Percentiles rank a stretch among this genome's conserved stretches.
phyloP scores from a whole-genome alignment of 2,329 filamentous ascomycete genomes.

The Phaeophleospora eucalypticola region DNA sequence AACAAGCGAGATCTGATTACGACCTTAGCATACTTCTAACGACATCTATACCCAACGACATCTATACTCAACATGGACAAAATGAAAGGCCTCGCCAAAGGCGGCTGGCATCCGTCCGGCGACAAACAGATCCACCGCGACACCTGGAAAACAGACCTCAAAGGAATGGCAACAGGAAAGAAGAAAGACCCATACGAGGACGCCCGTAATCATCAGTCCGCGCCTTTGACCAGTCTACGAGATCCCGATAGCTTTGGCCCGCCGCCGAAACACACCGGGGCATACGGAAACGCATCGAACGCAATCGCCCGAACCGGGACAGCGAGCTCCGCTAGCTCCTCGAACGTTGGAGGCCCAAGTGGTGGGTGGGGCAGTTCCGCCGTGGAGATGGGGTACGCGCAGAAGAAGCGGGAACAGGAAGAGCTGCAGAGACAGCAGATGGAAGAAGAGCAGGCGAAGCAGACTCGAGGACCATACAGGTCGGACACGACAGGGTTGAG shows the following conservation, averaged over 20 bases:
- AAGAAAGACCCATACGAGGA: slow-evolving; percentile 37
- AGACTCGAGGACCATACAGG: slow-evolving; percentile 57
- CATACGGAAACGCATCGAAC: slow-evolving; percentile 41
- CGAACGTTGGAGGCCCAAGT: slow-evolving; percentile 23
- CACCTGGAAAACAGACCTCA: slow-evolving; percentile 46
- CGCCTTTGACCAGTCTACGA: slow-evolving; percentile 65
- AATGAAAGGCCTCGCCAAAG: slow-evolving; percentile 41
- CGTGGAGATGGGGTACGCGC: slow-evolving; percentile 28
- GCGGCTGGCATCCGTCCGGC: slow-evolving; percentile 46
- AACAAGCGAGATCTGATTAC: too few species aligned
- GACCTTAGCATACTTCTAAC: neutral
- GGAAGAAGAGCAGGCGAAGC: slow-evolving; percentile 32
- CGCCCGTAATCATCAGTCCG: slow-evolving; percentile 51
- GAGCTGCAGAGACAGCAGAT: slow-evolving; percentile 27
- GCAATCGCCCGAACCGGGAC: slow-evolving; percentile 35
- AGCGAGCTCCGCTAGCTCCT: slow-evolving; percentile 21
- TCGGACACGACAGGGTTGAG: slow-evolving; percentile 67
- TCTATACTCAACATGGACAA: slow-evolving; percentile 23
- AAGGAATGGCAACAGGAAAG: slow-evolving; percentile 46
- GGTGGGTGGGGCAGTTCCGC: slow-evolving; percentile 44
- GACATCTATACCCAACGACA: neutral
- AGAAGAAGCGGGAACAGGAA: slow-evolving; percentile 26
- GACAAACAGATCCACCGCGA: slow-evolving; percentile 51
- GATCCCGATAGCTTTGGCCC: slow-evolving; percentile 72
- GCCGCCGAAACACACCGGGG: slow-evolving; percentile 65